These are phyloP conservation scores for Colletotrichum tropicale DNA, from an alignment of 2,329 filamentous ascomycete genomes.

Conservation along the genomic window DNA sequence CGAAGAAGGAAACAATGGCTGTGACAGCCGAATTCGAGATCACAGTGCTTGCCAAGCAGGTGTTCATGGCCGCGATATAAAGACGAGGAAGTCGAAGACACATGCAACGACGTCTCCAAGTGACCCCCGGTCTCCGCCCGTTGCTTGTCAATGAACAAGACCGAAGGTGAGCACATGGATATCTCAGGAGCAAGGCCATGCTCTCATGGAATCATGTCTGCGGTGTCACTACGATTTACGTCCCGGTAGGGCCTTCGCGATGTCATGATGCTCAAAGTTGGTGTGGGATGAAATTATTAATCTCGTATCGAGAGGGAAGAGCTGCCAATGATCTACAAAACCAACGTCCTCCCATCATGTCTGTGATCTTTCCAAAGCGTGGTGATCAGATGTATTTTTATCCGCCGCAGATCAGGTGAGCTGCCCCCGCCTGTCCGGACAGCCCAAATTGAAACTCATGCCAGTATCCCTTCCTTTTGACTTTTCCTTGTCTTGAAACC, in stretches of 20 bases:
- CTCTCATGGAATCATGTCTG: background rate
- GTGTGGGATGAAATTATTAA: background rate
- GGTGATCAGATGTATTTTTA: background rate
- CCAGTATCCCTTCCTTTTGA: background rate
- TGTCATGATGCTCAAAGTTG: background rate
- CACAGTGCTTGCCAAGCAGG: background rate
- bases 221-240: background rate
- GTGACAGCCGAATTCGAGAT: background rate
- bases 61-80: background rate
- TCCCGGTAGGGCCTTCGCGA: background rate
- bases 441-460: background rate
- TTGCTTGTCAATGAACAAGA: background rate
- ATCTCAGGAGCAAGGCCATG: background rate
- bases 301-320: background rate
- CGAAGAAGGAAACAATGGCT: background rate
- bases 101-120: background rate
- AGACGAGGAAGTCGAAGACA: background rate
- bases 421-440: no score
- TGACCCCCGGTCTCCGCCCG: fast-evolving
- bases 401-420: background rate
- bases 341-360: conserved; percentile 3
- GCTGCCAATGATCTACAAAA: conserved; percentile 14
- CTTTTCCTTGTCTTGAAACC: background rate
- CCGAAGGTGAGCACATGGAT: background rate
- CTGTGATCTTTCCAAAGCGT: conserved; percentile 8